phyloP scores from a whole-genome alignment of 192 early-diverging fungal species.

The Funneliformis mosseae region DNA sequence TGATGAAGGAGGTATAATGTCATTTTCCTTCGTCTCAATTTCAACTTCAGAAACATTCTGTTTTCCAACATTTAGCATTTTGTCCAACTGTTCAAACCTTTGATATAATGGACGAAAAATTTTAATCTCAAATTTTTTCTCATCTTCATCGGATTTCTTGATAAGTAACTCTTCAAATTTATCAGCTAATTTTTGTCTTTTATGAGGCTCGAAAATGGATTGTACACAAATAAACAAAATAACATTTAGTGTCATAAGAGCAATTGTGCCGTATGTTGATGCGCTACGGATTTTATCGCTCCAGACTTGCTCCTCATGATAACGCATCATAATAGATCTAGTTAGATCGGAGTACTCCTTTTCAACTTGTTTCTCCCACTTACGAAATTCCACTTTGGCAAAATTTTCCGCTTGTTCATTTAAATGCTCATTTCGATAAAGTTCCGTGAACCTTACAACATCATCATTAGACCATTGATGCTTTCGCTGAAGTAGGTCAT shows the following conservation, averaged over 20 bases:
- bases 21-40: neutral
- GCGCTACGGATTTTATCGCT: constrained; percentile 83
- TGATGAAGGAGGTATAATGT: neutral
- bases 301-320: constrained; percentile 86
- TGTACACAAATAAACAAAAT: constrained; percentile 70
- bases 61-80: neutral
- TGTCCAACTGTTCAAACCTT: neutral
- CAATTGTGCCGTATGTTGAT: constrained; percentile 76
- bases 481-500: constrained; percentile 76
- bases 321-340: constrained; percentile 70
- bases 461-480: constrained; percentile 74
- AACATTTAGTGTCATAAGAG: constrained; percentile 67
- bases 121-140: neutral
- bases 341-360: constrained; percentile 63
- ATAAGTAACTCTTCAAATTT: constrained; percentile 59
- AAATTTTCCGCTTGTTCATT: constrained; percentile 55
- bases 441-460: constrained; percentile 72
- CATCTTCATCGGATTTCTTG: neutral
- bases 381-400: constrained; percentile 51
- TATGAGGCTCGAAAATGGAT: constrained; percentile 72
- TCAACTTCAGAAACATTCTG: neutral
- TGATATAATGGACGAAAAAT: neutral
- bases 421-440: constrained; percentile 72
- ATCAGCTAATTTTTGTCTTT: constrained; percentile 64
- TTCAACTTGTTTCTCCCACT: constrained; percentile 66